phyloP scores from a whole-genome alignment of 1,139 yeast genomes.

The Yamadazyma triangularis region DNA sequence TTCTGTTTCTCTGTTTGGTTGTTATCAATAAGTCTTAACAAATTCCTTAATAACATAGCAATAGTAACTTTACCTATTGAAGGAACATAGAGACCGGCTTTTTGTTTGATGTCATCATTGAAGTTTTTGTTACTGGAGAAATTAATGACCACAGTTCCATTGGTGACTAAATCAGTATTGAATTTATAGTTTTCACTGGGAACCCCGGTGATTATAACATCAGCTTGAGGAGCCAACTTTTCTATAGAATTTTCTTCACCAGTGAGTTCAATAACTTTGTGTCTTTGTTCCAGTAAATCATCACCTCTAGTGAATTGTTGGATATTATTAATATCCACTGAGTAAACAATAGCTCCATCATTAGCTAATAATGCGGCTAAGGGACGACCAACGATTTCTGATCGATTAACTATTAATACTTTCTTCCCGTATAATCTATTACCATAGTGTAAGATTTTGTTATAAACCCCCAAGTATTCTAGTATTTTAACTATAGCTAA shows the following conservation, averaged over 20 bases:
- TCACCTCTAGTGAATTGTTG: constrained; percentile 94
- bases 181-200: constrained; percentile 81
- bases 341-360: constrained; percentile 95
- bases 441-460: constrained; percentile 76
- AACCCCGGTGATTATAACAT: constrained; percentile 93
- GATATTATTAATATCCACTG: constrained; percentile 81
- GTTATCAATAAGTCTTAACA: constrained; percentile 75
- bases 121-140: constrained; percentile 89
- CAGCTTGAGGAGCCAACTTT: constrained; percentile 69
- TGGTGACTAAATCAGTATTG: constrained; percentile 71
- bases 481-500: constrained; percentile 89
- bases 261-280: constrained; percentile 71
- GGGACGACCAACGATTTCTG: constrained; percentile 97
- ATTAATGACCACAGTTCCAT: constrained; percentile 89
- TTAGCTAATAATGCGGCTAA: constrained; percentile 93
- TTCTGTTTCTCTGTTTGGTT: constrained; percentile 18
- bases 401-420: constrained; percentile 82
- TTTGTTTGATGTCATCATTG: constrained; percentile 68
- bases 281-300: constrained; percentile 76
- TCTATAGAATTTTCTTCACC: constrained; percentile 45
- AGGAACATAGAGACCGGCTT: constrained; percentile 90
- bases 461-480: constrained; percentile 87
- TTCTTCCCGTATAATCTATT: constrained; percentile 91
- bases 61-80: constrained; percentile 95
- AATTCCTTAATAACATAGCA: constrained; percentile 84